Percentiles rank a stretch among this genome's conserved stretches.
These are phyloP conservation scores for Rheum nobile DNA, from an alignment of 148 eudicot genomes.

Conservation along the genomic window DNA sequence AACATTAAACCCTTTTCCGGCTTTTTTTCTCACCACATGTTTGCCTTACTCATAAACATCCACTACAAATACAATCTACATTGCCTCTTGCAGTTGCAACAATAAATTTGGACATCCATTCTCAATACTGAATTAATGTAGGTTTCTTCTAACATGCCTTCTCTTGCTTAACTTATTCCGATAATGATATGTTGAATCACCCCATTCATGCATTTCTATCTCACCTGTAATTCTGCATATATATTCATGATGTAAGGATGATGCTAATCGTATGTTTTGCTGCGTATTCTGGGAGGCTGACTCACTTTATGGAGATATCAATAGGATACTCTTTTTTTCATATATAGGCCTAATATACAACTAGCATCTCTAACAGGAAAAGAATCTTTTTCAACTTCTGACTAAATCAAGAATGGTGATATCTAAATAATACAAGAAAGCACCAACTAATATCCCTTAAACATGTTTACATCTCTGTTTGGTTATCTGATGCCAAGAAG, in stretches of 20 bases:
- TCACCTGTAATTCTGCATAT: background rate
- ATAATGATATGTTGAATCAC: background rate
- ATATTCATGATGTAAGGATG: background rate
- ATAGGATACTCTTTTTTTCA: background rate
- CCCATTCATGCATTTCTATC: background rate
- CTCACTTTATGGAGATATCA: background rate
- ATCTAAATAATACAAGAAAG: background rate
- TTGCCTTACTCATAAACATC: background rate
- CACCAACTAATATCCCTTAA: background rate
- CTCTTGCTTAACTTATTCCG: background rate
- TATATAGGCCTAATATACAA: too few relatives aligned
- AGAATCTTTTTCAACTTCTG: background rate
- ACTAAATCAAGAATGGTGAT: background rate
- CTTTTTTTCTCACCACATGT: background rate
- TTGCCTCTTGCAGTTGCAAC: background rate
- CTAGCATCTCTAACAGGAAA: background rate
- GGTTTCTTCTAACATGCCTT: background rate
- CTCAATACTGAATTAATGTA: background rate
- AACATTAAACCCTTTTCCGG: too few relatives aligned
- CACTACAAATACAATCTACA: background rate
- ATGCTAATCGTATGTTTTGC: background rate
- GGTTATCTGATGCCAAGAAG: background rate
- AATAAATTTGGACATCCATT: background rate
- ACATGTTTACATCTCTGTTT: background rate
- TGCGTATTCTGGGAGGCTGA: background rate